Evolutionary conservation across 202 grass and related monocot genomes (phyloP).

Genomic region (Zoysia matrella): DNA sequence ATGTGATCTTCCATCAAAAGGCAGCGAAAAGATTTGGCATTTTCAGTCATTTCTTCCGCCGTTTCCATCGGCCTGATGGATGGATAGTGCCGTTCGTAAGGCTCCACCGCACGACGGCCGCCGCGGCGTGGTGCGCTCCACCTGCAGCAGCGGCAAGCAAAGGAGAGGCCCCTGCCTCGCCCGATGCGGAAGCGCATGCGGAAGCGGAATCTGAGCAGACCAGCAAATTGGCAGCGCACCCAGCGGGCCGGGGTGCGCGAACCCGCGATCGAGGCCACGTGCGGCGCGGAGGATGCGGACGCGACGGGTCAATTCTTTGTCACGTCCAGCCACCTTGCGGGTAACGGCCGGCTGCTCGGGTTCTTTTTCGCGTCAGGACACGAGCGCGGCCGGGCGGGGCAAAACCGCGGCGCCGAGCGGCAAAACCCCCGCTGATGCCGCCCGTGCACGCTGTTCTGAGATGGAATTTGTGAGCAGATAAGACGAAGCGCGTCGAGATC

Average conservation of each 20-base stretch:
- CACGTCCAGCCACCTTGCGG: slow-evolving; percentile 24
- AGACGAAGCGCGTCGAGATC: slow-evolving; percentile 16
- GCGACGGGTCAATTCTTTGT: slow-evolving; percentile 19
- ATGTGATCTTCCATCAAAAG: slow-evolving; percentile 36
- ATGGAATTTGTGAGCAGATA: not conserved
- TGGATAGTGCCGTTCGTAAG: not conserved
- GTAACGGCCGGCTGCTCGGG: slow-evolving; percentile 29
- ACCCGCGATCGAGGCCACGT: slow-evolving; percentile 31
- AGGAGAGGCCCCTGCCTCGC: not conserved
- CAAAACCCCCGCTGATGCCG: too few relatives aligned
- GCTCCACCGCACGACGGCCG: slow-evolving; percentile 15
- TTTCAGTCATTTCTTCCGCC: slow-evolving; percentile 40
- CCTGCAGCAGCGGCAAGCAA: not conserved
- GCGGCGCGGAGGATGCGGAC: too few relatives aligned
- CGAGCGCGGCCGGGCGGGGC: not conserved
- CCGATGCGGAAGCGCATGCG: slow-evolving; percentile 35
- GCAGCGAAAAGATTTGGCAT: slow-evolving; percentile 37
- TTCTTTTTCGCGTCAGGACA: not conserved
- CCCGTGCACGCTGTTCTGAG: slow-evolving; percentile 11
- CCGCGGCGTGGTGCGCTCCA: not conserved
- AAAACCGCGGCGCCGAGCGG: slow-evolving; percentile 13
- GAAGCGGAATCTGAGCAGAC: slow-evolving; percentile 7
- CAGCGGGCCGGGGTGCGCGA: not conserved
- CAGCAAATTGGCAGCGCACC: not conserved
- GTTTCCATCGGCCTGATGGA: not conserved